Base-by-base conservation (phyloP, 495 filamentous ascomycete genomes). In the Neurospora sp. region DNA sequence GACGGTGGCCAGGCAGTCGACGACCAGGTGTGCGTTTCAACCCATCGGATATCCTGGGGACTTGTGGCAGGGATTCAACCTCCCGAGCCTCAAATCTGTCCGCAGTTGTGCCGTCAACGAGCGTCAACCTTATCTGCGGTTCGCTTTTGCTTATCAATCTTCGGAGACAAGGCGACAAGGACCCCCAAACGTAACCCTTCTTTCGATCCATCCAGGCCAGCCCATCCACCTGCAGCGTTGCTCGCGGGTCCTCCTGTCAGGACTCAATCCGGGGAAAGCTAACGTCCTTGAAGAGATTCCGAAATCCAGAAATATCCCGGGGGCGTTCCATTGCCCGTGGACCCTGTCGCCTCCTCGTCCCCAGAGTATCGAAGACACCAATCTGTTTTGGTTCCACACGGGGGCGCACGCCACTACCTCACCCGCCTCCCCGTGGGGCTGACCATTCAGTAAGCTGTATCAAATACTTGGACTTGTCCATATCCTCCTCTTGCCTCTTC, bases 321-420 rank as follows among this genome's bases (percentile, higher is more conserved):
- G 7, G 69, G 11, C 21, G 69, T 40, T 39, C 40, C n/a, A 59
- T 28, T 59, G 21, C 21, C 54, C 73, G 74, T 73, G 78, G 74
- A 74, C 76, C 73, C 74, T 75, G 74, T 74, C 69, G 39, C 38
- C 45, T 11, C 69, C 71, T 74, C 69, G 39, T 39, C 45, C 8
- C 69, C 70, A 21, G 66, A 48, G 40, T 48, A 31, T 70, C 45
- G 21, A 59, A 45, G 71, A 39, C 31, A 36, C 24, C 39, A 21
- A 34, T 72, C 69, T 77, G 71, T 71, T 72, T 73, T 69, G 71
- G 54, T 62, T 48, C 73, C 43, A 42, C 40, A 38, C 71, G 13
- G 54, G 69, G 38, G 38, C 59, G 48, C 39, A 28, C 43, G 45
- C 19, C 71, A 69, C 36, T 21, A 70, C 59, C 70, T 69, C 71